Conservation (phyloP, 1,139 yeast genomes). For the Geotrichum fermentans region DNA sequence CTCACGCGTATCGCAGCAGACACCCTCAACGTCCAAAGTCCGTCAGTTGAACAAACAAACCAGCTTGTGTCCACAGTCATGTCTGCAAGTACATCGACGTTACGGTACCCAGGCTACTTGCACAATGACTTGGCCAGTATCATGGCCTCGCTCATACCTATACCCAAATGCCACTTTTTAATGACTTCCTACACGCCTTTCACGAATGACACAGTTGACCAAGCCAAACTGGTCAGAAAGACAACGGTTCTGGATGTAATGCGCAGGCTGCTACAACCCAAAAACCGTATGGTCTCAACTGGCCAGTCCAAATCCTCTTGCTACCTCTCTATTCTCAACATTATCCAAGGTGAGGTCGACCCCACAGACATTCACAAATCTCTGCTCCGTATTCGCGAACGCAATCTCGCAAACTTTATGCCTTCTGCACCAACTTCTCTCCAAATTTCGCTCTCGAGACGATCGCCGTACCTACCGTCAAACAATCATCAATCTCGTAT, state of each 20-base stretch:
- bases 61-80: conserved; percentile 80
- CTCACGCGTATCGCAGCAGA: conserved; percentile 60
- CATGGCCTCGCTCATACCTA: conserved; percentile 76
- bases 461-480: conserved; percentile 53
- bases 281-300: conserved; percentile 61
- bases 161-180: conserved; percentile 83
- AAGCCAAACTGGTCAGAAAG: conserved; percentile 58
- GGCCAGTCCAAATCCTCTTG: conserved; percentile 41
- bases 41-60: conserved; percentile 69
- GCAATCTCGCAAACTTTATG: conserved; percentile 62
- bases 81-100: conserved; percentile 79
- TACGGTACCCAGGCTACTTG: conserved; percentile 88
- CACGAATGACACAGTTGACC: conserved; percentile 55
- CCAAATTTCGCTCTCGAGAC: conserved; percentile 71
- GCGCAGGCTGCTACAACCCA: conserved; percentile 74
- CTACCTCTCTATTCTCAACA: conserved; percentile 69
- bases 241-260: conserved; percentile 82
- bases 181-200: conserved; percentile 87
- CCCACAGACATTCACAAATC: conserved; percentile 79
- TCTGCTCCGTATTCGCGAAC: conserved; percentile 65
- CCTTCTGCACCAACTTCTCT: conserved; percentile 84
- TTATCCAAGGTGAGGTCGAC: conserved; percentile 68
- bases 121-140: conserved; percentile 83
- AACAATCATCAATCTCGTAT: conserved; percentile 28
- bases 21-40: conserved; percentile 42